Conservation (phyloP, 2,329 filamentous ascomycete species). For the Colletotrichum godetiae region DNA sequence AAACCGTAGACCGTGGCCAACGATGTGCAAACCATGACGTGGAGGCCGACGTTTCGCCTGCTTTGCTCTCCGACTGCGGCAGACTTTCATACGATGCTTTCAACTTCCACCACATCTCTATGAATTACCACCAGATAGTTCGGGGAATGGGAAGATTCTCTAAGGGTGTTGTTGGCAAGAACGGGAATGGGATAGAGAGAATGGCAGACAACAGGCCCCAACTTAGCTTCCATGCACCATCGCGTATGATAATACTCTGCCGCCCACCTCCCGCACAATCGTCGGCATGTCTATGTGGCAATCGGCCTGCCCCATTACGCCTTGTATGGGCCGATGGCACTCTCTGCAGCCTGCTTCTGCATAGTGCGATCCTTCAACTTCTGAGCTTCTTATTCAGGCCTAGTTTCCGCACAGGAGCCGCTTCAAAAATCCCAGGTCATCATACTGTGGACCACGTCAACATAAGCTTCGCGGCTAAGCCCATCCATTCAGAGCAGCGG, state of each 20-base stretch:
- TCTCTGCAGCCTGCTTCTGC: neutral
- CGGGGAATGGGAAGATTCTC: too few species aligned
- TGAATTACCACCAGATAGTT: neutral
- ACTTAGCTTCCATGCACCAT: too few species aligned
- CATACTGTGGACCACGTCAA: neutral
- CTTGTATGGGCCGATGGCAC: neutral
- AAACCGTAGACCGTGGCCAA: neutral
- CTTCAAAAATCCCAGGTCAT: neutral
- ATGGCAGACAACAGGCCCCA: too few species aligned
- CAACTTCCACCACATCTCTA: constrained; percentile 13
- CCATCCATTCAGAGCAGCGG: neutral
- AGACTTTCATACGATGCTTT: neutral
- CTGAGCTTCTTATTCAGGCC: constrained; percentile 22
- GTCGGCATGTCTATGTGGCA: neutral
- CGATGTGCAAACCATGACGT: neutral
- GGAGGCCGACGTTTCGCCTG: neutral
- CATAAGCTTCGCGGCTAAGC: neutral
- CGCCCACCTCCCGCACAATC: neutral
- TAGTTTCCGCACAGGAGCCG: constrained; percentile 1
- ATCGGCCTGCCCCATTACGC: neutral
- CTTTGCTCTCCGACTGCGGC: constrained; percentile 3
- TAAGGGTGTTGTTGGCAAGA: neutral
- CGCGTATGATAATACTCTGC: too few species aligned
- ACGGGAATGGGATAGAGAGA: neutral
- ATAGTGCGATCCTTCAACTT: constrained; percentile 14